A percentile compares a stretch with the other conserved stretches of the same genome.
Evolutionary conservation across 2,329 filamentous ascomycete species (phyloP).

Genomic region (Albophoma yamanashiensis): DNA sequence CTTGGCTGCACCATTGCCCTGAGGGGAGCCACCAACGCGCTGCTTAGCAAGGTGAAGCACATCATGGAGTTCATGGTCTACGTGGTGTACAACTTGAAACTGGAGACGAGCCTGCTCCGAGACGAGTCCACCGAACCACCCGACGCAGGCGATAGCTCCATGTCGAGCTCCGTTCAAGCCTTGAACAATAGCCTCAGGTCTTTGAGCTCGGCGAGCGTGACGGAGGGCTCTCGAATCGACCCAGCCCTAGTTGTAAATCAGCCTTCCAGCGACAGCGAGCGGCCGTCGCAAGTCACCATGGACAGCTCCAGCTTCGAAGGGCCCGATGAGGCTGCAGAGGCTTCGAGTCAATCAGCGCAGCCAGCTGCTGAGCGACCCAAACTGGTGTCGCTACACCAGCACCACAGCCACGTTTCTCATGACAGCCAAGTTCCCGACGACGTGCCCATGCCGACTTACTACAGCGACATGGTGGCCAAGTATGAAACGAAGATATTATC

Average conservation of each 20-base stretch:
- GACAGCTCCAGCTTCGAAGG: slow-evolving; percentile 16
- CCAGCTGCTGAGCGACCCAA: slow-evolving; percentile 14
- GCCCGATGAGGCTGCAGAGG: slow-evolving; percentile 17
- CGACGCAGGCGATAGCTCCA: slow-evolving; percentile 37
- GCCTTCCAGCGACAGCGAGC: slow-evolving; percentile 25
- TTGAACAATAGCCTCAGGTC: slow-evolving; percentile 28
- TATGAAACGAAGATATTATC: slow-evolving; percentile 90
- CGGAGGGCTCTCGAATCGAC: slow-evolving; percentile 15
- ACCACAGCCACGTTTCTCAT: slow-evolving; percentile 30
- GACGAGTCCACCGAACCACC: slow-evolving; percentile 87
- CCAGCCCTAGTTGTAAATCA: slow-evolving; percentile 22
- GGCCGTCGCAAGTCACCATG: slow-evolving; percentile 19
- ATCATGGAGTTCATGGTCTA: slow-evolving; percentile 99
- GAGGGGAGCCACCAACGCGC: slow-evolving; percentile 63
- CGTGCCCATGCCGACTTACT: slow-evolving; percentile 79
- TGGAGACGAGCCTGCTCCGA: slow-evolving; percentile 88
- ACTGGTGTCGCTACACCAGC: slow-evolving; percentile 28
- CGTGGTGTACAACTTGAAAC: slow-evolving; percentile 92
- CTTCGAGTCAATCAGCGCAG: slow-evolving; percentile 12
- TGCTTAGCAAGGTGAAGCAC: slow-evolving; percentile 71
- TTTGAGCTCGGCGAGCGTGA: slow-evolving; percentile 16
- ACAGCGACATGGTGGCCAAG: slow-evolving; percentile 89
- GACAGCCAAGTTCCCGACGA: slow-evolving; percentile 61
- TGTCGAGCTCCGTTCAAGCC: slow-evolving; percentile 28
- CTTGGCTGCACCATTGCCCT: slow-evolving; percentile 92